Evolutionary conservation across 352 stramenopile genomes (phyloP), one percentile per base, ranked within the genome.

Genomic region (Nothophytophthora sp.): DNA sequence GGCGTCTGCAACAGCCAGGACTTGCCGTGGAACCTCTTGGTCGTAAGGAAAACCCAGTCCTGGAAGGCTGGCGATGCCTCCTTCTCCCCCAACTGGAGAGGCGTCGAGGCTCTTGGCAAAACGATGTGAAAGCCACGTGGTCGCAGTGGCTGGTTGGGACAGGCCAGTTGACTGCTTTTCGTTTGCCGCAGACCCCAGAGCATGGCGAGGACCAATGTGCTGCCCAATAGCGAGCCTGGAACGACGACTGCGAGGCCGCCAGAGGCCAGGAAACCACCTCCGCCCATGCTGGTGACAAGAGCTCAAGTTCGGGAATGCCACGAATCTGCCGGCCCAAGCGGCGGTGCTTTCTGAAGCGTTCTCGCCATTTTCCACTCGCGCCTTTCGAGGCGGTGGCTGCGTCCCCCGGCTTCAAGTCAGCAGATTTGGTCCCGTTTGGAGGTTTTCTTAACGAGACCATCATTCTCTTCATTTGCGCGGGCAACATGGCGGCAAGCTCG

Each of bases 1-100:
- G 55, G 28, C 7, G 30, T 37, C 7, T 57, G 53, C 33, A 73
- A 25, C 20, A 69, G 41, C 58, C 54, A 73, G 30, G 59, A 45
- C 30, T 60, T 60, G 20, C 58, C 58, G 10, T 50, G 48, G 28
- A 73, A 62, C 18, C 34, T 32, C 38, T 32, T 29, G 35, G 42
- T 67, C 19, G 43, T 58, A 5, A 47, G 29, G 16, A 54, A 55
- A 4, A 67, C 44, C 62, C 62, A 67, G 15, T 64, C 49, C 44
- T 48, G 33, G 34, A 70, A 64, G 2, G 37, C 57, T 6, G 39
- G 7, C 1, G 57, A 54, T 8, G 33, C 58, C 36, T 63, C 58
- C 2, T 9, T 46, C 9, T 45, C 28, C 3, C 27, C 22, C 3
- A 30, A 10, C 12, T 45, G 44, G 24, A 8, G n/a, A 8, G 27